Conservation (phyloP, 148 eudicot genomes). For the Camellia sinensis region DNA sequence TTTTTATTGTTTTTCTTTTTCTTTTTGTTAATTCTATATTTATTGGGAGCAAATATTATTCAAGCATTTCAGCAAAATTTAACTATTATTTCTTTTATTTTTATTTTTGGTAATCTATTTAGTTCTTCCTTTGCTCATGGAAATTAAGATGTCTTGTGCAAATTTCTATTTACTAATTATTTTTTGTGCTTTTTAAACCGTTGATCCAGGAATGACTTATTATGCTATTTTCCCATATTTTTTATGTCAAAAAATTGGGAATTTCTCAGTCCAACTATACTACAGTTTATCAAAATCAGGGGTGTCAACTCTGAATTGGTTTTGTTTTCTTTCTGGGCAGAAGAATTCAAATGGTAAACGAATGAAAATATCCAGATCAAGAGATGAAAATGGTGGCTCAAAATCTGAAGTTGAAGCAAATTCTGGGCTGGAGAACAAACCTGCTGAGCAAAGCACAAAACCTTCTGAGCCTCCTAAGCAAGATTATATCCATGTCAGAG, state of each 20-base stretch:
- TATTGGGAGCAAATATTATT: background rate
- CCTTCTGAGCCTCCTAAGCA: conserved; percentile 62
- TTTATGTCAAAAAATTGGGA: background rate
- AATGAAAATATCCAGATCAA: conserved; percentile 45
- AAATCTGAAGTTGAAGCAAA: conserved; percentile 59
- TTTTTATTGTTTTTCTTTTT: background rate
- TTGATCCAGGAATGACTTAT: background rate
- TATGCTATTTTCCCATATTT: background rate
- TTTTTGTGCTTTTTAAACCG: background rate
- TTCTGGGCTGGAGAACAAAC: conserved; percentile 43
- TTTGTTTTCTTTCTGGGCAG: conserved; percentile 26
- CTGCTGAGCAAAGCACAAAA: conserved; percentile 46
- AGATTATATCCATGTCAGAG: conserved; percentile 96
- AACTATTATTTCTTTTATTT: background rate
- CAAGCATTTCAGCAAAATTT: background rate
- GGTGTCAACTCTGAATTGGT: background rate
- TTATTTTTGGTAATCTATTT: background rate
- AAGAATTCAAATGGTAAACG: conserved; percentile 54
- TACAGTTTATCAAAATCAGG: background rate
- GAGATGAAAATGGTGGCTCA: conserved; percentile 44
- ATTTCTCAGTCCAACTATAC: background rate
- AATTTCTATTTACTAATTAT: background rate
- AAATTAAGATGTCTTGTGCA: background rate
- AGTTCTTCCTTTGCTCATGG: background rate
- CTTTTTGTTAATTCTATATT: background rate